Conservation (phyloP, 169 alveolate species). For the Eimeria praecox region DNA sequence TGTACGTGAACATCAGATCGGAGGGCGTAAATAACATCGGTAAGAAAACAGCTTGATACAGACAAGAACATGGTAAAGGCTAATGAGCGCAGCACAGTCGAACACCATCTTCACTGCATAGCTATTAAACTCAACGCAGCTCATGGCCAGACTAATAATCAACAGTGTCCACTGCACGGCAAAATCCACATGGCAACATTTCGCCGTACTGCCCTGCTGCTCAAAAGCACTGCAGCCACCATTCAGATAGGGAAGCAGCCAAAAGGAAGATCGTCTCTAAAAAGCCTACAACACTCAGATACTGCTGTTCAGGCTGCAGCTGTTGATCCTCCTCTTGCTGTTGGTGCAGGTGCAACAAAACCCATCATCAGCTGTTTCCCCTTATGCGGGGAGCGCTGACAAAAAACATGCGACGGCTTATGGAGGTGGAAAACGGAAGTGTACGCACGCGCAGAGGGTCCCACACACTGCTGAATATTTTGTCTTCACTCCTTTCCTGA, state of each 20-base stretch:
- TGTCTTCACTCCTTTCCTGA: not conserved
- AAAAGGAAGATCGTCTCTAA: not conserved
- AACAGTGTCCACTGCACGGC: not conserved
- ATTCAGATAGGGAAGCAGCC: not conserved
- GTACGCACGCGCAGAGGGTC: not conserved
- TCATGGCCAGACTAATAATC: not conserved
- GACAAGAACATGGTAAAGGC: not conserved
- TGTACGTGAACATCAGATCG: not conserved
- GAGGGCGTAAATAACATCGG: not conserved
- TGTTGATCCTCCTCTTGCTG: not conserved
- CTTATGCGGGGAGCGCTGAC: not conserved
- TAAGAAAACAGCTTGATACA: not conserved
- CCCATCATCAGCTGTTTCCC: not conserved
- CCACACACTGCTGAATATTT: not conserved
- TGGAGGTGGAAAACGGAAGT: not conserved
- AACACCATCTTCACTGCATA: not conserved
- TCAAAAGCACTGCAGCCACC: not conserved
- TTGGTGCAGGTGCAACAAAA: not conserved
- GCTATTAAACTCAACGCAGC: not conserved
- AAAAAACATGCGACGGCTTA: not conserved
- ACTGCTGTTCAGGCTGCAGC: not conserved
- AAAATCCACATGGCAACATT: not conserved
- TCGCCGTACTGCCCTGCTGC: not conserved
- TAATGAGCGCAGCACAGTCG: not conserved
- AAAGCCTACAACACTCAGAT: not conserved